These are phyloP conservation scores for Candida sakaeoensis DNA, from an alignment of 805 yeast species.

Conservation along the genomic window DNA sequence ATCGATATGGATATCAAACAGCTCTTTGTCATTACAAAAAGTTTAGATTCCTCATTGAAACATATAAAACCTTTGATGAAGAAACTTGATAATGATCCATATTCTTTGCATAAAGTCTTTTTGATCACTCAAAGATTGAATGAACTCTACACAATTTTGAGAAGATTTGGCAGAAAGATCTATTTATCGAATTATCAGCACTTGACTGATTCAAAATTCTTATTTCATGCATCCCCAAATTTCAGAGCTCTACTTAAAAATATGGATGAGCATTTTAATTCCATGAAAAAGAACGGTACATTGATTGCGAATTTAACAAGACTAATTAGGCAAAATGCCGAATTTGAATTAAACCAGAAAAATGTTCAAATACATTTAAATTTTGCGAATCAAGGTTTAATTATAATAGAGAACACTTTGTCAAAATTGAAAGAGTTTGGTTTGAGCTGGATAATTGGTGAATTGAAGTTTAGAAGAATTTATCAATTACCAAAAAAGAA, in stretches of 20 bases:
- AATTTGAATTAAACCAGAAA: constrained; percentile 31
- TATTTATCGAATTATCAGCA: constrained; percentile 42
- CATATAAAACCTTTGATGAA: constrained; percentile 17
- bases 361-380: constrained; percentile 37
- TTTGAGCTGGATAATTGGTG: constrained; percentile 40
- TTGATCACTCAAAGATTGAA: constrained; percentile 45
- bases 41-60: constrained; percentile 25
- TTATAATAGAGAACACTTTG: constrained; percentile 25
- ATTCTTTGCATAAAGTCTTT: constrained; percentile 45
- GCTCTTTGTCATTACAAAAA: constrained; percentile 22
- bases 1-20: constrained; percentile 39
- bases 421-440: constrained; percentile 35
- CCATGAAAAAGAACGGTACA: constrained; percentile 47
- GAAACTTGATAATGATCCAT: constrained; percentile 14
- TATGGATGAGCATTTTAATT: constrained; percentile 38
- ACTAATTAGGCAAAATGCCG: constrained; percentile 40
- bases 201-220: constrained; percentile 40
- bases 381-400: constrained; percentile 38
- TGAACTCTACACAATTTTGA: constrained; percentile 44
- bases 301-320: constrained; percentile 46
- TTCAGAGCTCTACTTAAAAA: constrained; percentile 13
- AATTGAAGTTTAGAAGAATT: constrained; percentile 37
- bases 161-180: constrained; percentile 46
- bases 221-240: constrained; percentile 21
- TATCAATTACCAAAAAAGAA: constrained; percentile 25